phyloP scores from a whole-genome alignment of 1,284 basidiomycete genomes.

The Grifola frondosa region DNA sequence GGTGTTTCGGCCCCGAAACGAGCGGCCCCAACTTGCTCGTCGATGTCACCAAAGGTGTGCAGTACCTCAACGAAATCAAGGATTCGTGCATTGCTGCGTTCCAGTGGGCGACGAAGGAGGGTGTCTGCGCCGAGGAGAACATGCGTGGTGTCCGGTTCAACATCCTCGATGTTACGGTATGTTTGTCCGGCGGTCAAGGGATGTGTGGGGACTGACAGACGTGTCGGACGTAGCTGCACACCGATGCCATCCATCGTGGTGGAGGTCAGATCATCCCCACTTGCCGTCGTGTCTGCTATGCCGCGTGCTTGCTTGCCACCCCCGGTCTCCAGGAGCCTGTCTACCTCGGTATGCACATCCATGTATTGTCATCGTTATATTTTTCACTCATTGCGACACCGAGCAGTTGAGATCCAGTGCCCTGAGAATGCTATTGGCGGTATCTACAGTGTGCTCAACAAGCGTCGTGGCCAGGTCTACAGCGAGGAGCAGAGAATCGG shows the following conservation, averaged over 20 bases:
- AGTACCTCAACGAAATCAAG: conserved; percentile 99
- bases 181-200: conserved; percentile 32
- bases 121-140: conserved; percentile 95
- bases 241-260: conserved; percentile 99
- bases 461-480: conserved; percentile 98
- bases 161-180: conserved; percentile 91
- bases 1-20: conserved; percentile 99
- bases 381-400: conserved; percentile 4
- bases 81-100: conserved; percentile 99
- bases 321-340: conserved; percentile 96
- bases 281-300: conserved; percentile 95
- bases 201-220: too few relatives aligned
- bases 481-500: conserved; percentile 96
- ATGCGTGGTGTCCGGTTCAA: conserved; percentile 99
- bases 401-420: conserved; percentile 92
- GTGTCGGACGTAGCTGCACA: conserved; percentile 71
- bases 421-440: conserved; percentile 98
- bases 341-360: conserved; percentile 72
- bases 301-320: conserved; percentile 88
- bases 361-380: neutral
- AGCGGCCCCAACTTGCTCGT: conserved; percentile 97
- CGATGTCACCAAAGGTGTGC: conserved; percentile 99
- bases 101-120: conserved; percentile 99
- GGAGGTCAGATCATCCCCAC: conserved; percentile 98
- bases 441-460: conserved; percentile 95